Percentiles rank a stretch among this genome's conserved stretches.
phyloP scores from a whole-genome alignment of 345 rosid species.

The Geranium brycei region DNA sequence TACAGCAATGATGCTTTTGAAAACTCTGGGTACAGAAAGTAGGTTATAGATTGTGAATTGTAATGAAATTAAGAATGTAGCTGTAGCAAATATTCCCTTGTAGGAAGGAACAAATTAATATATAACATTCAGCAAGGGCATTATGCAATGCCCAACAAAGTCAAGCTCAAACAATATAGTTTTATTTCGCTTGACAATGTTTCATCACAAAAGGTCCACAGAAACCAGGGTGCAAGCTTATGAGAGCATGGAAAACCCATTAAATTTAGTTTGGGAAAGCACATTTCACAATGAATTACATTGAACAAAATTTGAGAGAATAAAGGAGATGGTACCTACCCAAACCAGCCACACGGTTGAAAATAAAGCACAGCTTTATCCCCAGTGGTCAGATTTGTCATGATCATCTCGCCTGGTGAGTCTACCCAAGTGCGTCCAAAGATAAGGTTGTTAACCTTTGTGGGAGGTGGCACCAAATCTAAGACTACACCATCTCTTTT shows the following conservation, averaged over 20 bases:
- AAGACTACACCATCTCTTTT: constrained; percentile 58
- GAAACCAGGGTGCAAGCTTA: not conserved
- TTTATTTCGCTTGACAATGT: too few relatives aligned
- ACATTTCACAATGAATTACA: not conserved
- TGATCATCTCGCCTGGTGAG: constrained; percentile 71
- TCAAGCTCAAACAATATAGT: not conserved
- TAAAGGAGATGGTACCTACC: constrained; percentile 29
- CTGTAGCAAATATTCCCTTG: too few relatives aligned
- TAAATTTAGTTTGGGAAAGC: not conserved
- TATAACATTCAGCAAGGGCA: too few relatives aligned
- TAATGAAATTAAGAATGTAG: too few relatives aligned
- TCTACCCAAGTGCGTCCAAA: constrained; percentile 81
- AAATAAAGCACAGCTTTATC: constrained; percentile 69
- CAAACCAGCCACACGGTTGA: constrained; percentile 84
- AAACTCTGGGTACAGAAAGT: too few relatives aligned
- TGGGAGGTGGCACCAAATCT: constrained; percentile 68
- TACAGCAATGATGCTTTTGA: not conserved
- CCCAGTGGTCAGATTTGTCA: constrained; percentile 60
- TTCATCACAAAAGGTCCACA: not conserved
- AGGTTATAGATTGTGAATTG: too few relatives aligned
- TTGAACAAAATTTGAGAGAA: not conserved
- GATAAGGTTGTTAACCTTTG: constrained; percentile 59
- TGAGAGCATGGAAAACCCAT: not conserved
- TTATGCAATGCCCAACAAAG: not conserved
- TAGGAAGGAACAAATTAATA: too few relatives aligned